Percentiles rank a stretch among this genome's conserved stretches.
Evolutionary conservation across 208 protist species (phyloP).

Genomic region (Trypanosomatidae sp.): DNA sequence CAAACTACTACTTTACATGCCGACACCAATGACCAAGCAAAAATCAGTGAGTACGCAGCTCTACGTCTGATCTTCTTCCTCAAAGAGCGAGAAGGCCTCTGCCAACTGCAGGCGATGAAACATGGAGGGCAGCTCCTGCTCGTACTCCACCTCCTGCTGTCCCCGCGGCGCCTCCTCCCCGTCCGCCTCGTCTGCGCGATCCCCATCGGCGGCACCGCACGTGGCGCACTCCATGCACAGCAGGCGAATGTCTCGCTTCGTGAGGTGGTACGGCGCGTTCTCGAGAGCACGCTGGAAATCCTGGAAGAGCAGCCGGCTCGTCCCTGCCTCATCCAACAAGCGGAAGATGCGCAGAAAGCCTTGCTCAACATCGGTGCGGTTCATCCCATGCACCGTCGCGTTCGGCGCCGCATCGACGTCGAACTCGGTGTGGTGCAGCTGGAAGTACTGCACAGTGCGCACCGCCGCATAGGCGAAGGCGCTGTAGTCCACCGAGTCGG

Average conservation of each 20-base stretch:
- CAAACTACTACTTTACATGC: no score
- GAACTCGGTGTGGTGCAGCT: constrained; percentile 49
- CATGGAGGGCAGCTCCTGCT: constrained; percentile 62
- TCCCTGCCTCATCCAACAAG: constrained; percentile 54
- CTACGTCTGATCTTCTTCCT: constrained; percentile 29
- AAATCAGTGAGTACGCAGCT: no score
- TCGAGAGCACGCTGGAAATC: constrained; percentile 59
- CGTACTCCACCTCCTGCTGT: constrained; percentile 63
- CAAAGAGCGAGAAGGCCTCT: constrained; percentile 68
- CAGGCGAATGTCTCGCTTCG: constrained; percentile 72
- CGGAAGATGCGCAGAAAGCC: constrained; percentile 80
- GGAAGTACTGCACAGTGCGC: constrained; percentile 73
- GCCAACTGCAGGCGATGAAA: constrained; percentile 76
- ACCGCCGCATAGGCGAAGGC: constrained; percentile 56
- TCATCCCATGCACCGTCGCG: constrained; percentile 85
- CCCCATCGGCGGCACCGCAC: constrained; percentile 23
- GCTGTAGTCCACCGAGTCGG: constrained; percentile 63
- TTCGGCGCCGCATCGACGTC: constrained; percentile 31
- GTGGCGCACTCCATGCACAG: constrained; percentile 64
- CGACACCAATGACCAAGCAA: no score
- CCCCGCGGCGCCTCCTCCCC: no score
- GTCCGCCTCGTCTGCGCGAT: no score
- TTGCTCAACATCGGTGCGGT: constrained; percentile 71
- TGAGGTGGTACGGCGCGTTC: constrained; percentile 83
- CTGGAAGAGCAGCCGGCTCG: constrained; percentile 54